Conservation (phyloP, 2,329 filamentous ascomycete genomes). For the Talaromyces sp. region DNA sequence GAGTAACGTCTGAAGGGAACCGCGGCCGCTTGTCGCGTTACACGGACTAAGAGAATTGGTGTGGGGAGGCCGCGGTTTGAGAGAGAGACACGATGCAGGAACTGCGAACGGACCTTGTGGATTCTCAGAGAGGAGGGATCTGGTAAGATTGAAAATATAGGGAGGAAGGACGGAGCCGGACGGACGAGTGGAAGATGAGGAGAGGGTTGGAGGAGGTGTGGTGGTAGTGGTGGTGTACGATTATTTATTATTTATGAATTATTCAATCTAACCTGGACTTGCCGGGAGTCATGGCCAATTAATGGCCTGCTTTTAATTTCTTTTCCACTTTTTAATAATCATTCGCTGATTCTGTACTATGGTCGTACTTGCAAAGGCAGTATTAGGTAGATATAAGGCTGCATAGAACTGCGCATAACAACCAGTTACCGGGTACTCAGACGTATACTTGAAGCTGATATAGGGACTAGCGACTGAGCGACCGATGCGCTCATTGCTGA, state of each 20-base stretch:
- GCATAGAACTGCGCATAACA: background rate
- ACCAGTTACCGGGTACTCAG: background rate
- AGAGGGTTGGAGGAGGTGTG: background rate
- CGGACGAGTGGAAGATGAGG: background rate
- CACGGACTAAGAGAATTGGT: constrained; percentile 14
- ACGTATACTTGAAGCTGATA: constrained; percentile 4
- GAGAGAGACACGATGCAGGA: constrained; percentile 16
- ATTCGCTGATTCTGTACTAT: background rate
- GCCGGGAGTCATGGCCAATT: background rate
- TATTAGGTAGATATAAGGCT: constrained; percentile 2
- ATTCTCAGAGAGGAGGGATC: background rate
- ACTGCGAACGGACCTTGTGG: constrained; percentile 15
- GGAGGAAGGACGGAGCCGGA: background rate
- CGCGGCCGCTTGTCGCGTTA: constrained; percentile 18
- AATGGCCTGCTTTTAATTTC: background rate
- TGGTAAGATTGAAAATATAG: background rate
- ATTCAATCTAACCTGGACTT: background rate
- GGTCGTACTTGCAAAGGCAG: background rate
- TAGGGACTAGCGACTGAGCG: background rate
- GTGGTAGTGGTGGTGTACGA: background rate
- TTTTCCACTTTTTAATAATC: background rate
- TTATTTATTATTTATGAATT: background rate
- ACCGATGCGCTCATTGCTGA: background rate
- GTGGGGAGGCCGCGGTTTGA: constrained; percentile 7
- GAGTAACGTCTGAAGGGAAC: constrained; percentile 15